These are phyloP conservation scores for Alternaria gansuensis DNA, from an alignment of 2,329 filamentous ascomycete species.

Conservation along the genomic window DNA sequence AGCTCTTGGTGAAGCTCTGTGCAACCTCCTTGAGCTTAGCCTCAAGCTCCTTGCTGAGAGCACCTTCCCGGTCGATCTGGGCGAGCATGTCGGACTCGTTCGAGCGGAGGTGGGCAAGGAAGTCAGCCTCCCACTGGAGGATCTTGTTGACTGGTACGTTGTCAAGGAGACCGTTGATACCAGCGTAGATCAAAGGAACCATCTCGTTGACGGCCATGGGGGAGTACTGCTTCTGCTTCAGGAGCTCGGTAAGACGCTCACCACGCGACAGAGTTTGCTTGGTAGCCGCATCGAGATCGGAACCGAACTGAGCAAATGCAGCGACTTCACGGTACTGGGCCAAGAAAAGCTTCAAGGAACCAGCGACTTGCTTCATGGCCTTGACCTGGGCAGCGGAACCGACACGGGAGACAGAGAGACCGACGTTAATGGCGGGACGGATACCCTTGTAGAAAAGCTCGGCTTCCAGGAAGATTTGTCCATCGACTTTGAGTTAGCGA, in stretches of 20 bases:
- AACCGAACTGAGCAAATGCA: constrained; percentile 99
- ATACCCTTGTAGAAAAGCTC: constrained; percentile 99
- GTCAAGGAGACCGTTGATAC: constrained; percentile 98
- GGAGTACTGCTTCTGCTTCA: constrained; percentile 99
- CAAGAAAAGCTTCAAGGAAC: constrained; percentile 99
- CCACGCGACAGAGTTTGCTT: constrained; percentile 98
- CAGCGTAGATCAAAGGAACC: constrained; percentile 98
- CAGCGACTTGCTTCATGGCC: constrained; percentile 99
- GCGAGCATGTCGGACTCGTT: constrained; percentile 86
- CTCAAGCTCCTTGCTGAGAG: constrained; percentile 94
- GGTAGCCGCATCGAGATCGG: constrained; percentile 97
- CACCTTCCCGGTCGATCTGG: constrained; percentile 94
- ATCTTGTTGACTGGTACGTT: constrained; percentile 88
- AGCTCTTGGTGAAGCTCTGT: constrained; percentile 90
- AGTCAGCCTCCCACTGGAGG: constrained; percentile 91
- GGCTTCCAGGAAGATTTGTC: constrained; percentile 99
- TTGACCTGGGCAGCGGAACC: constrained; percentile 99
- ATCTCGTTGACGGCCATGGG: constrained; percentile 99
- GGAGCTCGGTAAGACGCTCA: constrained; percentile 97
- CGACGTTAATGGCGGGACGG: constrained; percentile 99
- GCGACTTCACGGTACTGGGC: constrained; percentile 99
- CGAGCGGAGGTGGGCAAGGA: constrained; percentile 88
- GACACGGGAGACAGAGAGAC: constrained; percentile 99
- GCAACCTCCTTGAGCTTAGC: constrained; percentile 80
- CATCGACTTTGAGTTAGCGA: constrained; percentile 58